Percentiles rank a stretch among this genome's conserved stretches.
These are phyloP conservation scores for Aeschynomene evenia DNA, from an alignment of 306 rosid species.

Conservation along the genomic window DNA sequence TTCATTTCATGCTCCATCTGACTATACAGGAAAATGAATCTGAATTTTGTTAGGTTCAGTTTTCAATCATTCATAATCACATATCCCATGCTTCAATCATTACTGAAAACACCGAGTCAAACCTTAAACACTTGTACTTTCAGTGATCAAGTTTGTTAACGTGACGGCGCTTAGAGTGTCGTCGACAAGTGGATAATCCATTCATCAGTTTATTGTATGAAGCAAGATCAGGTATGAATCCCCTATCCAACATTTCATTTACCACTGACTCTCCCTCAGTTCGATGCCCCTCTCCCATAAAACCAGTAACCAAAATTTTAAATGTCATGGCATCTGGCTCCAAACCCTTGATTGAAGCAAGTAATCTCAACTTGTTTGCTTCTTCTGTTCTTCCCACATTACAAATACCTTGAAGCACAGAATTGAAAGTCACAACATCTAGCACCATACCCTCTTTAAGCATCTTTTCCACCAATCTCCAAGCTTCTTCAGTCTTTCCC, in stretches of 20 bases:
- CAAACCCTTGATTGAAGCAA: slow-evolving; percentile 65
- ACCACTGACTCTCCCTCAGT: slow-evolving; percentile 56
- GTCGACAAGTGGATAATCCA: slow-evolving; percentile 37
- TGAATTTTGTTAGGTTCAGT: neutral
- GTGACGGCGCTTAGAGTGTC: neutral
- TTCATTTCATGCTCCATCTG: neutral
- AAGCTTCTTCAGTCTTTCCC: slow-evolving; percentile 48
- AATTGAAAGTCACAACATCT: slow-evolving; percentile 74
- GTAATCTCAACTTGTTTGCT: slow-evolving; percentile 61
- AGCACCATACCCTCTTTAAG: slow-evolving; percentile 55
- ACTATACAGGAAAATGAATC: neutral
- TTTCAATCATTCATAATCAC: slow-evolving; percentile 16
- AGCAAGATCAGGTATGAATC: slow-evolving; percentile 65
- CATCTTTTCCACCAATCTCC: slow-evolving; percentile 58
- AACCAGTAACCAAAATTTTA: slow-evolving; percentile 58
- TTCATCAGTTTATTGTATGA: slow-evolving; percentile 64
- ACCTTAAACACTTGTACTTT: slow-evolving; percentile 5
- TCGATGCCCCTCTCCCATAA: slow-evolving; percentile 47
- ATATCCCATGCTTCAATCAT: neutral
- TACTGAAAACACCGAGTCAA: neutral
- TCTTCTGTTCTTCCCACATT: slow-evolving; percentile 51
- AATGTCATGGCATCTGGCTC: slow-evolving; percentile 57
- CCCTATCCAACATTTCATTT: slow-evolving; percentile 84
- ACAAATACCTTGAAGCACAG: slow-evolving; percentile 63
- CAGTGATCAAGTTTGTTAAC: slow-evolving; percentile 23